A percentile compares a stretch with the other conserved stretches of the same genome.
phyloP scores from a whole-genome alignment of 257 asterid genomes.

The Echites panduratus region DNA sequence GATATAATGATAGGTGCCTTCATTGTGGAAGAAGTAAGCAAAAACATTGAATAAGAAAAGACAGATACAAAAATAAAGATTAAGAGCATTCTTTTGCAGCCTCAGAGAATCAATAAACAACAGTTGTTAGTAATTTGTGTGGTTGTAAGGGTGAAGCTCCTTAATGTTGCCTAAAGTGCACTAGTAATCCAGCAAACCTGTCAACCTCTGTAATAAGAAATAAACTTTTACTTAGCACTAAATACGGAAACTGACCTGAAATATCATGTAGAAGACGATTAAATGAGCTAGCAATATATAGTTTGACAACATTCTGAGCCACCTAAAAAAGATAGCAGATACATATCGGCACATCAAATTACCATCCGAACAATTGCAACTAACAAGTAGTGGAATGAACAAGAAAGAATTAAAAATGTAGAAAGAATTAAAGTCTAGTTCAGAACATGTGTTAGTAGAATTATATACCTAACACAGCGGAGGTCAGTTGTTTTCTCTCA shows the following conservation, averaged over 20 bases:
- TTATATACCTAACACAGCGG: not conserved
- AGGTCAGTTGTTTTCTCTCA: not conserved
- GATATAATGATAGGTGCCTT: not conserved
- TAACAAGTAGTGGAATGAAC: not conserved
- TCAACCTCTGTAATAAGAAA: not conserved
- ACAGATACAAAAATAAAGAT: not conserved
- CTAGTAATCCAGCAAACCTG: not conserved
- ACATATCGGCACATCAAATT: conserved; percentile 16
- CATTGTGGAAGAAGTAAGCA: not conserved
- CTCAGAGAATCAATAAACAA: conserved; percentile 3
- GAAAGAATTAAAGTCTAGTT: no score
- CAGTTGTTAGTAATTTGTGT: not conserved
- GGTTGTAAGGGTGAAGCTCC: not conserved
- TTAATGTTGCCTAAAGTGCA: not conserved
- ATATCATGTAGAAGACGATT: conserved; percentile 54
- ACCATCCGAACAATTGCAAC: conserved; percentile 7
- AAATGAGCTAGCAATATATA: conserved; percentile 58
- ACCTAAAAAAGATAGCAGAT: conserved; percentile 39
- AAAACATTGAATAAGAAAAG: not conserved
- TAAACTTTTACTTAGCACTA: not conserved
- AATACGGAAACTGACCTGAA: conserved; percentile 55
- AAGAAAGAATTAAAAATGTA: not conserved
- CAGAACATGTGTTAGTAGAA: not conserved
- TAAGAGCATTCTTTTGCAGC: not conserved
- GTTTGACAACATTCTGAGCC: conserved; percentile 63